Evolutionary conservation across 306 rosid genomes (phyloP).

Genomic region (Senna siamea): DNA sequence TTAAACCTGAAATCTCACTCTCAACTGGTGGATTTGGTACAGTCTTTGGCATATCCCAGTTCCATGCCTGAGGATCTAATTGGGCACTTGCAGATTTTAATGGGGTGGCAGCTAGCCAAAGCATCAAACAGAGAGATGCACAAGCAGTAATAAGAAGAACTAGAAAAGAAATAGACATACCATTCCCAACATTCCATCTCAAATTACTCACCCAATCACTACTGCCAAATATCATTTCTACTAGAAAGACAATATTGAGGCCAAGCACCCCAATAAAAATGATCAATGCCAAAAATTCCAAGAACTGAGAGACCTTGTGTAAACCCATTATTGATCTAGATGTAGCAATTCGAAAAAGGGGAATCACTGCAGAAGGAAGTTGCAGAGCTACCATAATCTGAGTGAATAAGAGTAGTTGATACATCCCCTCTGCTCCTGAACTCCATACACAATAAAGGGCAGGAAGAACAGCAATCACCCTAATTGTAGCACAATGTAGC

Average conservation of each 20-base stretch:
- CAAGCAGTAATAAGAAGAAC: slow-evolving; percentile 63
- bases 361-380: slow-evolving; percentile 90
- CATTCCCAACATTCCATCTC: slow-evolving; percentile 72
- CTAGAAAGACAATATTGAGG: slow-evolving; percentile 73
- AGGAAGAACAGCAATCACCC: slow-evolving; percentile 84
- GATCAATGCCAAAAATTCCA: slow-evolving; percentile 67
- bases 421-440: slow-evolving; percentile 94
- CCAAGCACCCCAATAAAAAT: slow-evolving; percentile 82
- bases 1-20: slow-evolving; percentile 44
- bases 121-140: slow-evolving; percentile 70
- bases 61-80: slow-evolving; percentile 57
- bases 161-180: slow-evolving; percentile 55
- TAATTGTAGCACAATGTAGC: slow-evolving; percentile 89
- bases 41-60: slow-evolving; percentile 52
- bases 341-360: slow-evolving; percentile 81
- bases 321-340: slow-evolving; percentile 86
- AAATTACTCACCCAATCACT: slow-evolving; percentile 85
- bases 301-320: slow-evolving; percentile 71
- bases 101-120: slow-evolving; percentile 86
- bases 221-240: slow-evolving; percentile 84
- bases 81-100: slow-evolving; percentile 67
- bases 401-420: slow-evolving; percentile 78
- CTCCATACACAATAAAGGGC: slow-evolving; percentile 90
- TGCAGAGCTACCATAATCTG: slow-evolving; percentile 82
- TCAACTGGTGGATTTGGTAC: slow-evolving; percentile 36